Evolutionary conservation across 371 early-diverging fungal species (phyloP).

Genomic region (Zancudomyces culisetae): DNA sequence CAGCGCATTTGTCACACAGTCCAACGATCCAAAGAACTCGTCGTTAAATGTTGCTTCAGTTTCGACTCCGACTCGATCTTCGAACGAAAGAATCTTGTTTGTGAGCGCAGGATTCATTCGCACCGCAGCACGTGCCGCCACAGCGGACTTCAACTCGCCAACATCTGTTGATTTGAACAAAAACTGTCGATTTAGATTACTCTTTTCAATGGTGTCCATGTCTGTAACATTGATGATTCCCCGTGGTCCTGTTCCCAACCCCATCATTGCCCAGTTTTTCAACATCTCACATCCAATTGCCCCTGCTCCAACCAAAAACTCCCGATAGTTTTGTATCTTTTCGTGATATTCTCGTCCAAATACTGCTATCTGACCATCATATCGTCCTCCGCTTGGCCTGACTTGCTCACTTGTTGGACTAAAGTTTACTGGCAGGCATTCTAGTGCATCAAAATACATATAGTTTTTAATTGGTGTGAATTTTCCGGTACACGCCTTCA

Average conservation of each 20-base stretch:
- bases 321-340: conserved; percentile 62
- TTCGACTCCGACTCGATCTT: conserved; percentile 91
- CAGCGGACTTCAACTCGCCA: conserved; percentile 88
- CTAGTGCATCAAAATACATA: conserved; percentile 96
- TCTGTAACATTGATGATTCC: conserved; percentile 90
- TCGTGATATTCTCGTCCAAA: conserved; percentile 87
- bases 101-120: conserved; percentile 81
- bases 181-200: conserved; percentile 64
- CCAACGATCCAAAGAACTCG: conserved; percentile 72
- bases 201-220: conserved; percentile 78
- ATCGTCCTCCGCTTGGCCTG: conserved; percentile 64
- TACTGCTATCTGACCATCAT: conserved; percentile 88
- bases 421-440: conserved; percentile 61
- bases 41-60: conserved; percentile 95
- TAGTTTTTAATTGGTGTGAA: conserved; percentile 92
- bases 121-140: conserved; percentile 80
- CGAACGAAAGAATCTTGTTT: conserved; percentile 66
- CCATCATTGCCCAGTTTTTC: conserved; percentile 99
- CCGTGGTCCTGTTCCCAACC: conserved; percentile 72
- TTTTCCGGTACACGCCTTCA: conserved; percentile 92
- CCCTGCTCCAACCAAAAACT: conserved; percentile 98
- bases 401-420: conserved; percentile 48
- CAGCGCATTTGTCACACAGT: conserved; percentile 95
- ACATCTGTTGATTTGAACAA: conserved; percentile 58
- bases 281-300: conserved; percentile 99